A percentile compares a stretch with the other conserved stretches of the same genome.
These are phyloP conservation scores for Colletotrichum sojae DNA, from an alignment of 2,329 filamentous ascomycete species.

Conservation along the genomic window DNA sequence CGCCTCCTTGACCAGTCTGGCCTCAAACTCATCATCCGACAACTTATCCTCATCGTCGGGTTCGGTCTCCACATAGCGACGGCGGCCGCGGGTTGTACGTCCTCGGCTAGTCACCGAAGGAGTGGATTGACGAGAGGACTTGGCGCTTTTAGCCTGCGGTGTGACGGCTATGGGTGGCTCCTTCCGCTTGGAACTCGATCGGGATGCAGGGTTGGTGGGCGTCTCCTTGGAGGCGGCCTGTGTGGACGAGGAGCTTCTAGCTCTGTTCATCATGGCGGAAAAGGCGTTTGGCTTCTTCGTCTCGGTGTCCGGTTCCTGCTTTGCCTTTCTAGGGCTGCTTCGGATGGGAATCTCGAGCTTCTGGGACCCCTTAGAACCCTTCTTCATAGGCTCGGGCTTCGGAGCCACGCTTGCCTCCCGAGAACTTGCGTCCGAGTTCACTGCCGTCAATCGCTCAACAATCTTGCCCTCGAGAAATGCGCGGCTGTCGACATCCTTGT, in stretches of 20 bases:
- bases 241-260: conserved; percentile 44
- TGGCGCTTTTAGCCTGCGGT: conserved; percentile 75
- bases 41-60: conserved; percentile 71
- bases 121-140: conserved; percentile 82
- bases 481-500: conserved; percentile 73
- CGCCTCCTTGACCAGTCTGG: conserved; percentile 77
- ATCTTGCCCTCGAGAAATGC: conserved; percentile 88
- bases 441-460: conserved; percentile 69
- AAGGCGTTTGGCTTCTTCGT: conserved; percentile 62
- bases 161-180: conserved; percentile 48
- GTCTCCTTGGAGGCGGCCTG: conserved; percentile 41
- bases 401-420: conserved; percentile 47
- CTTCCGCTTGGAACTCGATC: conserved; percentile 51
- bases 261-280: conserved; percentile 64
- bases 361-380: conserved; percentile 17
- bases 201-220: conserved; percentile 39
- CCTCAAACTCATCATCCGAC: conserved; percentile 88
- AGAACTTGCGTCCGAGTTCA: conserved; percentile 51
- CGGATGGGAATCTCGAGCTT: conserved; percentile 52
- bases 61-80: conserved; percentile 67
- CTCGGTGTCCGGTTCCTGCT: conserved; percentile 42
- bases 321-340: conserved; percentile 52
- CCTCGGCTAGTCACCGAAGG: conserved; percentile 71
- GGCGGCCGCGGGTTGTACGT: conserved; percentile 55
- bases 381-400: conserved; percentile 40